Evolutionary conservation across 2,329 filamentous ascomycete genomes (phyloP), one percentile per base, ranked within the genome.

Genomic region (Herpotrichia juniperi): DNA sequence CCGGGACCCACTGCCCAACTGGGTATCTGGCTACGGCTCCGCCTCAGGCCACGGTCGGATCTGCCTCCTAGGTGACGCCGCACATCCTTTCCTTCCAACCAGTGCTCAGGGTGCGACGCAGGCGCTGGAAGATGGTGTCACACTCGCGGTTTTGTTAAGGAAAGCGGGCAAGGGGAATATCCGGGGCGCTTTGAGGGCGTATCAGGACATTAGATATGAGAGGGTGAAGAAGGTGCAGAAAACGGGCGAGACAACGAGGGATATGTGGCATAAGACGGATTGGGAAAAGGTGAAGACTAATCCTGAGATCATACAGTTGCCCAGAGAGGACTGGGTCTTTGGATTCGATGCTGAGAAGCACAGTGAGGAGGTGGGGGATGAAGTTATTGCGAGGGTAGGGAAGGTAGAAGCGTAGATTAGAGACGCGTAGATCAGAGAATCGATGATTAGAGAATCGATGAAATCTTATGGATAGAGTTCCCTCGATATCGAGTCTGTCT

Each of bases 21-120:
- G 81, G 82, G 74, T 83, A 1, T 80, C 77, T 0, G 67, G 69
- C n/a, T 77, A 78, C 48, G 78, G 79, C 31, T 50, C 54, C 19
- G 68, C 67, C 0, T 61, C 65, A 8, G 66, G 67, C 3, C 66
- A 70, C 22, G 68, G 68, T 6, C 74, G 76, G 35, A 81, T 83
- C 46, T 79, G 76, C 1, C 68, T 83, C 24, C 68, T 83, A 1
- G 82, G 82, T 1, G 82, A 84, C 57, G 79, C 79, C 40, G 82
- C 81, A 45, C 81, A 84, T 58, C 76, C 81, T 0, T 82, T 83
- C 61, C 62, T 84, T 6, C 81, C 81, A 0, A 83, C 80, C 0
- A 79, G 77, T 48, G 79, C 80, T 0, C 80, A 83, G 54, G 81
- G 81, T 1, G 80, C 80, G 0, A 79, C 78, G 35, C 80, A 83